Base-by-base conservation (phyloP, 2,329 filamentous ascomycete genomes). In the Ophiocordyceps camponoti-floridani region DNA sequence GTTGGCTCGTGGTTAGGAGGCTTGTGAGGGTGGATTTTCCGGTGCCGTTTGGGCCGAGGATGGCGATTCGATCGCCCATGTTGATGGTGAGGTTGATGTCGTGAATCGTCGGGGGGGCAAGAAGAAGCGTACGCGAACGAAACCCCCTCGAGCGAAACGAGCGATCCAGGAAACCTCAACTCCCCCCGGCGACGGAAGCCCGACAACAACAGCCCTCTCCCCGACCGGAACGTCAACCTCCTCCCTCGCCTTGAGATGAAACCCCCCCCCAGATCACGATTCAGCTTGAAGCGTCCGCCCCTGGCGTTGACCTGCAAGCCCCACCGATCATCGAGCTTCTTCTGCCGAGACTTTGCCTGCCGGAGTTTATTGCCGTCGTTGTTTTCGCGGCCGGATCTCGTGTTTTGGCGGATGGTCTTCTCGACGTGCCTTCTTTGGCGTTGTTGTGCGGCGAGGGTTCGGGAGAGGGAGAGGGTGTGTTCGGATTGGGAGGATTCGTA, bases 331-430 rank as follows among this genome's bases (percentile, higher is more conserved):
- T 93, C 84, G 1, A 93, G 69, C 57, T 86, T 88, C 66, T 87
- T 89, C 62, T 88, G 83, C 1, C 84, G 71, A 4, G 80, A 84
- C 49, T 87, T 88, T 4, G 84, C 85, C 64, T 88, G 83, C n/a
- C 83, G 77, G 3, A 93, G 68, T 57, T 87, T 88, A 56, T 89
- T 89, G 52, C 87, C 81, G 54, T 93, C 85, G 28, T 85, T 83
- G 26, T 79, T 81, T 42, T 78, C 77, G 57, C 80, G 83, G 7
- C 84, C 86, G 18, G 80, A 74, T 50, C 79, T 81, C 54, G 86
- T 73, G 51, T 84, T 89, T 47, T 79, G 74, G 18, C 73, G 69
- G 43, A 93, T 86, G 0, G 79, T 83, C 52, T 83, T 75, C 60
- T 89, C 79, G 48, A 93, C 84, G 53, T 91, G 84, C 3, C 82